Evolutionary conservation across 495 filamentous ascomycete species (phyloP).

Genomic region (Daldinia vernicosa): DNA sequence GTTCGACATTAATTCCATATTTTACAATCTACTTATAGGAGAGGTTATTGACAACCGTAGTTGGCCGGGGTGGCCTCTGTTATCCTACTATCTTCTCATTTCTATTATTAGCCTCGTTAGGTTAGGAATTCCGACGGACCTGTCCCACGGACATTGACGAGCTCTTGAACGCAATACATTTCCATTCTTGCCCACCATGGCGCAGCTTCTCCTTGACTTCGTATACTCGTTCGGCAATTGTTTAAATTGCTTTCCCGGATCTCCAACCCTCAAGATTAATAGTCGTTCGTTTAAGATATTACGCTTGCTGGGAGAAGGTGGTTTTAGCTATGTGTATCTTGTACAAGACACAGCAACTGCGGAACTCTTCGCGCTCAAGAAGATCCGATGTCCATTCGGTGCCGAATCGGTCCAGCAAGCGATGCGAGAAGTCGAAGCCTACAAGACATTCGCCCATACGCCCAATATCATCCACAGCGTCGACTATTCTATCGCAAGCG

Average conservation of each 20-base stretch:
- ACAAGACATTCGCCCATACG: constrained; percentile 83
- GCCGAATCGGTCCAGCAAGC: constrained; percentile 94
- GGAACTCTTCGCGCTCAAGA: constrained; percentile 92
- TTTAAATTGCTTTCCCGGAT: constrained; percentile 93
- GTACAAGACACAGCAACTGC: constrained; percentile 87
- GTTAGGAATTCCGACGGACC: not conserved
- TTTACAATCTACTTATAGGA: not conserved
- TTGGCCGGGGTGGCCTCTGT: not conserved
- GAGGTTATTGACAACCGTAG: not conserved
- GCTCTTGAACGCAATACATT: not conserved
- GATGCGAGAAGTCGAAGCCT: constrained; percentile 96
- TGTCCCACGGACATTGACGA: not conserved
- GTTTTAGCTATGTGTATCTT: constrained; percentile 98
- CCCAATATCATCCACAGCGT: constrained; percentile 89
- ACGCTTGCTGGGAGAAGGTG: constrained; percentile 92
- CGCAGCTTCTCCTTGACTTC: constrained; percentile 86
- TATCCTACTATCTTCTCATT: not conserved
- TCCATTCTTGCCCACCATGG: constrained; percentile 62
- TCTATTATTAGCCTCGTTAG: not conserved
- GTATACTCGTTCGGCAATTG: constrained; percentile 92
- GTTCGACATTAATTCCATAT: constrained; percentile 19
- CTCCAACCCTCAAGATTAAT: constrained; percentile 94
- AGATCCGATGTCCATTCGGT: constrained; percentile 97
- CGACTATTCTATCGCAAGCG: constrained; percentile 74
- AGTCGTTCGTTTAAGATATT: constrained; percentile 94